phyloP scores from a whole-genome alignment of 83 land plant species.

The Diphasiastrum complanatum region DNA sequence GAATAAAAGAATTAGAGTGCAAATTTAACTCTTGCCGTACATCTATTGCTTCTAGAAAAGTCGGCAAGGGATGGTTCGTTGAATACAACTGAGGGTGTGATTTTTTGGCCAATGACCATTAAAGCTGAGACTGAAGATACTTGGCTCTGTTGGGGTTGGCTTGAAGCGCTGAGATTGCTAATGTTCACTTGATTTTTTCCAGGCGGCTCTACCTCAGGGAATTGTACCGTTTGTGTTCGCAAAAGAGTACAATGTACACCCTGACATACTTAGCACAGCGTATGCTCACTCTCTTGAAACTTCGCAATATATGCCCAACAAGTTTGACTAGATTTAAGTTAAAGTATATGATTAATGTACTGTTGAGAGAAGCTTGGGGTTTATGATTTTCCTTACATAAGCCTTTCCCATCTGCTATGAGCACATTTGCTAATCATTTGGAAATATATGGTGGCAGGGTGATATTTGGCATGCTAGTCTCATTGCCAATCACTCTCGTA shows the following conservation, averaged over 20 bases:
- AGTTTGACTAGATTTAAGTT: background rate
- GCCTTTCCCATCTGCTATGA: no score
- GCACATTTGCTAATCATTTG: background rate
- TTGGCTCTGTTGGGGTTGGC: background rate
- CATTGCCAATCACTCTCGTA: slow-evolving; percentile 17
- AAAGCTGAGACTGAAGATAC: background rate
- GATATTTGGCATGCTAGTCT: slow-evolving; percentile 24
- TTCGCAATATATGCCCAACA: background rate
- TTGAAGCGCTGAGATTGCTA: background rate
- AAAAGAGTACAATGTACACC: slow-evolving; percentile 36
- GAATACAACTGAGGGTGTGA: no score
- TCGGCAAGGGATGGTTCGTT: no score
- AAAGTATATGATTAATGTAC: background rate
- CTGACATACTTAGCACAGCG: slow-evolving; percentile 35
- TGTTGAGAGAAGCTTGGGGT: background rate
- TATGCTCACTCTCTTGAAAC: slow-evolving; percentile 14
- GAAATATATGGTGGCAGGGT: slow-evolving; percentile 6
- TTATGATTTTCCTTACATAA: no score
- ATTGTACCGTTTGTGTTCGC: slow-evolving; percentile 36
- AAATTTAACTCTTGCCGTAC: no score
- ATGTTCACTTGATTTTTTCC: background rate
- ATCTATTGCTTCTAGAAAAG: no score
- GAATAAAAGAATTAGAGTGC: no score
- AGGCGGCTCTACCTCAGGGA: slow-evolving; percentile 39
- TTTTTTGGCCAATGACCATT: no score